Evolutionary conservation across 176 grass and related monocot species (phyloP).

Genomic region (barley (Hordeum vulgare)): MorexV3_pseudomolecules_assembly NC_058522.1:220350609-220351108

Average conservation of each 20-base stretch:
- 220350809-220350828: slow-evolving; percentile 90
- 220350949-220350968: not conserved
- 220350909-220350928: slow-evolving; percentile 9
- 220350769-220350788: slow-evolving; percentile 90
- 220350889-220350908: slow-evolving; percentile 86
- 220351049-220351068: slow-evolving; percentile 95
- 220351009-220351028: slow-evolving; percentile 82
- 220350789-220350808: slow-evolving; percentile 90
- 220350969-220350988: slow-evolving; percentile 9
- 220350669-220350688: slow-evolving; percentile 96
- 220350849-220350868: slow-evolving; percentile 90
- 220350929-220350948: not conserved
- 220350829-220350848: slow-evolving; percentile 64
- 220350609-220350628: slow-evolving; percentile 17
- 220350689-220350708: slow-evolving; percentile 21
- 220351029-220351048: slow-evolving; percentile 84
- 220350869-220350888: slow-evolving; percentile 84
- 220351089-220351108: slow-evolving; percentile 95
- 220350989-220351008: slow-evolving; percentile 24
- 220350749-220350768: slow-evolving; percentile 21
- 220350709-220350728: not conserved
- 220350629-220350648: slow-evolving; percentile 78
- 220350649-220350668: slow-evolving; percentile 78
- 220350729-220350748: slow-evolving; percentile 9
- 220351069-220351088: slow-evolving; percentile 92